Percentiles rank a stretch among this genome's conserved stretches.
phyloP scores from a whole-genome alignment of 2,329 filamentous ascomycete genomes.

The Periconia macrospinosa region DNA sequence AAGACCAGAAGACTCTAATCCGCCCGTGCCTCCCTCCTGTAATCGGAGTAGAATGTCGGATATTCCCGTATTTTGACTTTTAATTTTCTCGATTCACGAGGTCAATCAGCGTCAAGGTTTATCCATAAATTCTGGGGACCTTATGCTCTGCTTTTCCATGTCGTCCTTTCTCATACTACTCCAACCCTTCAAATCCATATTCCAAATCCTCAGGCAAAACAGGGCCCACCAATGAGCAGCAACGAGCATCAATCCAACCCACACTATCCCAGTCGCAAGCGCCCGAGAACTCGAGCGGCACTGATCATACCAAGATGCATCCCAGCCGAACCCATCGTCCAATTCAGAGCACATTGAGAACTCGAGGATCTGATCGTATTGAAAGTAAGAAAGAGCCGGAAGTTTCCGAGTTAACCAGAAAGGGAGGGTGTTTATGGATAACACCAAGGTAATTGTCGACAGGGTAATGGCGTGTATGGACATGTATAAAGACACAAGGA shows the following conservation, averaged over 20 bases:
- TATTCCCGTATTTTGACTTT: not conserved
- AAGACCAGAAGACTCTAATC: not conserved
- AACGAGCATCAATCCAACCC: constrained; percentile 27
- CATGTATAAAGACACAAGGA: constrained; percentile 29
- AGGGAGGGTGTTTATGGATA: constrained; percentile 28
- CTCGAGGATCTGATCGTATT: constrained; percentile 19
- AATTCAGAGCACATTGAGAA: constrained; percentile 27
- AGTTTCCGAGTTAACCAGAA: constrained; percentile 19
- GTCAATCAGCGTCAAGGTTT: too few species aligned
- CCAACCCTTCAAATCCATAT: constrained; percentile 14
- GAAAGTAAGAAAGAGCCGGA: constrained; percentile 23
- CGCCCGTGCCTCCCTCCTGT: too few species aligned
- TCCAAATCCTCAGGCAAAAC: constrained; percentile 33
- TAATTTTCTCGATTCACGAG: not conserved
- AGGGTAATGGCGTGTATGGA: constrained; percentile 29
- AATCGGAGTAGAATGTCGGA: too few species aligned
- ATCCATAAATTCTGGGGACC: too few species aligned
- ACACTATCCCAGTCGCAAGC: constrained; percentile 24
- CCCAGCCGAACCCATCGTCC: constrained; percentile 29
- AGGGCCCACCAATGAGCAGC: constrained; percentile 40
- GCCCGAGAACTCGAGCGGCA: constrained; percentile 30
- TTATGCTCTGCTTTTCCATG: not conserved
- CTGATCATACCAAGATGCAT: constrained; percentile 29
- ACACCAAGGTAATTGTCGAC: constrained; percentile 27
- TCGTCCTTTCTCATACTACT: not conserved